phyloP scores from a whole-genome alignment of 192 early-diverging fungal genomes.

The Coemansia sp. region DNA sequence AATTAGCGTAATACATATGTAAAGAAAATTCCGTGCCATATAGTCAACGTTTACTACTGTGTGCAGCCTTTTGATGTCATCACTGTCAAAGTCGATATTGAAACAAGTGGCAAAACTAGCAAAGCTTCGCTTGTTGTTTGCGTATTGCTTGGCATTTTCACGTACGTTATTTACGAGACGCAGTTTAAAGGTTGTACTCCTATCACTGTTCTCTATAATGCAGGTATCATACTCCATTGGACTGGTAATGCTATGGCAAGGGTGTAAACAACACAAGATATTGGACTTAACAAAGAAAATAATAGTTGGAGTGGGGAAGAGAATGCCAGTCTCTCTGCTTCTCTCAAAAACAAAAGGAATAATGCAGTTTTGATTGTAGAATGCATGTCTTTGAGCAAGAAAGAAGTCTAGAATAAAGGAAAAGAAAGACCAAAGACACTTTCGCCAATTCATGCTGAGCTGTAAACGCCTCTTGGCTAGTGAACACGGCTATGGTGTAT shows the following conservation, averaged over 20 bases:
- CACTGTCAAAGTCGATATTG: not conserved
- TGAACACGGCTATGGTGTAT: not conserved
- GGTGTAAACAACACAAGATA: not conserved
- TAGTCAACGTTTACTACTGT: not conserved
- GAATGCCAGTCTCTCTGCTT: not conserved
- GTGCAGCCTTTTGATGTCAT: not conserved
- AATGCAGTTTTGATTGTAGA: not conserved
- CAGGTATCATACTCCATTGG: not conserved
- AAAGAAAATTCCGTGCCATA: not conserved
- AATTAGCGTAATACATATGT: not conserved
- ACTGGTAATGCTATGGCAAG: not conserved
- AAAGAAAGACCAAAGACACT: not conserved
- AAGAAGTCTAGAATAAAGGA: not conserved
- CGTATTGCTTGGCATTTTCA: not conserved
- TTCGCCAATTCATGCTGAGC: not conserved
- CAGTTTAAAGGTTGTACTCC: not conserved
- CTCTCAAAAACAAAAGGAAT: not conserved
- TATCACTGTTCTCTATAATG: not conserved
- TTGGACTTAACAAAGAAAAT: not conserved
- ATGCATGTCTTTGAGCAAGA: not conserved
- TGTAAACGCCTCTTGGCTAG: not conserved
- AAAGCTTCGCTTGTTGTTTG: not conserved
- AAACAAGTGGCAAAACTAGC: not conserved
- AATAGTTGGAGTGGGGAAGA: not conserved
- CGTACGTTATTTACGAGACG: not conserved